Evolutionary conservation across 768 basidiomycete species (phyloP).

Genomic region (Leccinum uliginosum): DNA sequence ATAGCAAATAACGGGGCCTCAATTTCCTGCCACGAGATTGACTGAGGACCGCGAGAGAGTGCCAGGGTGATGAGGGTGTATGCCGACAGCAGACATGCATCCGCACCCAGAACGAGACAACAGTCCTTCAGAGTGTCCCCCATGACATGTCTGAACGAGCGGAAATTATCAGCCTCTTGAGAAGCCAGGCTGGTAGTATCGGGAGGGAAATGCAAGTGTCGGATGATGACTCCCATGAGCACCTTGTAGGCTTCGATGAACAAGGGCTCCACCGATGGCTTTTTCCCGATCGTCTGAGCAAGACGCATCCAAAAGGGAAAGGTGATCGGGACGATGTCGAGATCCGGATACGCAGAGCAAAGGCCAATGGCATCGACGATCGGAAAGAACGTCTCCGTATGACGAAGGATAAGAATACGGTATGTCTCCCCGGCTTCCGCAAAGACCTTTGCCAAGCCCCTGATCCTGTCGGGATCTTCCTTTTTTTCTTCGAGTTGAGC

Average conservation of each 20-base stretch:
- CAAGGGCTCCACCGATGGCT: slow-evolving; percentile 62
- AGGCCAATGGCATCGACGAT: slow-evolving; percentile 92
- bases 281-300: slow-evolving; percentile 83
- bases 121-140: slow-evolving; percentile 99
- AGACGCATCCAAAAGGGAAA: slow-evolving; percentile 99
- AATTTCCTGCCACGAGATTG: slow-evolving; percentile 88
- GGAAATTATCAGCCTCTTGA: slow-evolving; percentile 91
- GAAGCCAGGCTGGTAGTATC: slow-evolving; percentile 61
- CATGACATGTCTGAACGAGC: slow-evolving; percentile 95
- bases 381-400: slow-evolving; percentile 90
- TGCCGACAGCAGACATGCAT: slow-evolving; percentile 74
- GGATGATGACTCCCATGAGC: slow-evolving; percentile 82
- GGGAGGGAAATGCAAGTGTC: slow-evolving; percentile 86
- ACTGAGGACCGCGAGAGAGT: slow-evolving; percentile 54
- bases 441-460: slow-evolving; percentile 87
- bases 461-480: slow-evolving; percentile 84
- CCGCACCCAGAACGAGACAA: slow-evolving; percentile 87
- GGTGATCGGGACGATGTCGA: slow-evolving; percentile 96
- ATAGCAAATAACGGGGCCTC: slow-evolving; percentile 97
- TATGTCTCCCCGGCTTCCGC: slow-evolving; percentile 98
- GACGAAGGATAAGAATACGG: slow-evolving; percentile 79
- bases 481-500: slow-evolving; percentile 52
- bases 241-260: slow-evolving; percentile 80
- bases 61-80: slow-evolving; percentile 78
- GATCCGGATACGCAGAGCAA: slow-evolving; percentile 88